Conservation (phyloP, 2,329 filamentous ascomycete species). For the Botrytis porri region DNA sequence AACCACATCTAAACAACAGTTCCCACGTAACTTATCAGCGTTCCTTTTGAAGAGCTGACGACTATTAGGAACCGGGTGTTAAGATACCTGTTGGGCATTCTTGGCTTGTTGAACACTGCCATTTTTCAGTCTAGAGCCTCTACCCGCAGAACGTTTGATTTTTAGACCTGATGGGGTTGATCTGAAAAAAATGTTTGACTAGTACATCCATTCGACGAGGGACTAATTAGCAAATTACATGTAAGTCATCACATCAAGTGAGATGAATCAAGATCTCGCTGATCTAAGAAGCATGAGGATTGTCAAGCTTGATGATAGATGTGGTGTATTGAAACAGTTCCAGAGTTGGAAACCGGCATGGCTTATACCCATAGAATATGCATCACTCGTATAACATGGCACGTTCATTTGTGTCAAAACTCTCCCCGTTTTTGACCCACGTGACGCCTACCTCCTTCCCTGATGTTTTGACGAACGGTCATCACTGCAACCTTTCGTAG, state of each 20-base stretch:
- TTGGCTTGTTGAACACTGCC: neutral
- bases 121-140: neutral
- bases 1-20: neutral
- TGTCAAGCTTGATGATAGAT: neutral
- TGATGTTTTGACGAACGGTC: neutral
- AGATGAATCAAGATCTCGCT: no score
- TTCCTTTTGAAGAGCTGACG: accelerated
- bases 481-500: neutral
- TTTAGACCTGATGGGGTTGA: no score
- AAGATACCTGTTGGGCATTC: neutral
- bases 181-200: no score
- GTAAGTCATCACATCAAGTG: no score
- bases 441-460: no score
- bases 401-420: neutral
- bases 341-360: neutral
- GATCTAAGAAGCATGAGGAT: neutral
- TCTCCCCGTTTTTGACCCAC: accelerated
- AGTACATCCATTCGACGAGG: no score
- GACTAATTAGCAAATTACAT: no score
- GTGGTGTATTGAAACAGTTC: neutral
- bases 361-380: neutral
- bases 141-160: no score
- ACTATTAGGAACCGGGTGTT: neutral
- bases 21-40: neutral
- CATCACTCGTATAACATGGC: neutral